These are phyloP conservation scores for Sophora flavescens DNA, from an alignment of 306 rosid species.

Conservation along the genomic window DNA sequence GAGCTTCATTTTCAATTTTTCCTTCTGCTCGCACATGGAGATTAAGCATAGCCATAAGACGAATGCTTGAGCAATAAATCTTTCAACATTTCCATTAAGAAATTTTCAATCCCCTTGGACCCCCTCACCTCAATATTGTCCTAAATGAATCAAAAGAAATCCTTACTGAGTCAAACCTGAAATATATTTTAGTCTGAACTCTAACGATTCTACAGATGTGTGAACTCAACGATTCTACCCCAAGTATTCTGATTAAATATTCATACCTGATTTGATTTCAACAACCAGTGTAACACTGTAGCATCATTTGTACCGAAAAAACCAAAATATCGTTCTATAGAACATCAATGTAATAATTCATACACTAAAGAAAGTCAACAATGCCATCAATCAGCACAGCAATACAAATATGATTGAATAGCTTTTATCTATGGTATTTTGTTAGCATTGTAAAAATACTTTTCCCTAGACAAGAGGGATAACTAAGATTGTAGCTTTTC, in stretches of 20 bases:
- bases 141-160: not conserved
- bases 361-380: not conserved
- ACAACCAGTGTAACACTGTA: not conserved
- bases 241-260: not conserved
- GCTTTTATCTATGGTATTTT: not conserved
- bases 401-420: not conserved
- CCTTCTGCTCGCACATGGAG: not conserved
- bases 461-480: not conserved
- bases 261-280: not conserved
- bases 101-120: not conserved
- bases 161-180: not conserved
- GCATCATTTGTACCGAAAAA: not conserved
- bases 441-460: not conserved
- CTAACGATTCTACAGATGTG: too few relatives aligned
- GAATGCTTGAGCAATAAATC: not conserved
- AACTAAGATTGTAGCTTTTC: not conserved
- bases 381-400: not conserved
- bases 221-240: not conserved
- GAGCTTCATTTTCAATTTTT: not conserved
- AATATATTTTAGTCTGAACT: too few relatives aligned
- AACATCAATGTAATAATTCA: not conserved
- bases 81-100: conserved; percentile 1
- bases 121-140: not conserved
- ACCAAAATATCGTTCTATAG: not conserved
- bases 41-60: not conserved